Conservation (phyloP, 2,329 filamentous ascomycete genomes). For the Coniochaeta sp. region DNA sequence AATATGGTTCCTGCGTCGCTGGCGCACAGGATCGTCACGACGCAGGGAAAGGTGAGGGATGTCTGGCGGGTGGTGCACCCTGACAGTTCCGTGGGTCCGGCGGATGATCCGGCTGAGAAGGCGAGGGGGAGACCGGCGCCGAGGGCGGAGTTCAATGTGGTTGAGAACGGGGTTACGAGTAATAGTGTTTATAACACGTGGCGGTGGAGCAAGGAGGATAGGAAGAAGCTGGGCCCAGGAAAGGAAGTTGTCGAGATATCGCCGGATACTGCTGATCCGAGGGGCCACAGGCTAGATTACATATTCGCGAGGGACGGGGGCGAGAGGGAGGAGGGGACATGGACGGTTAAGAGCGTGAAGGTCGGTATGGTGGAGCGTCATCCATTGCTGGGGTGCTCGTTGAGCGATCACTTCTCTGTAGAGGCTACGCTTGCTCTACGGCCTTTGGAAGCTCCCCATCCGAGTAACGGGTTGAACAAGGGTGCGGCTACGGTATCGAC, state of each 20-base stretch:
- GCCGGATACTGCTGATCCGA: slow-evolving; percentile 59
- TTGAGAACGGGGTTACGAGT: slow-evolving; percentile 78
- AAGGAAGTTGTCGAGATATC: slow-evolving; percentile 53
- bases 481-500: slow-evolving; percentile 6
- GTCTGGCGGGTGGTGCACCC: slow-evolving; percentile 81
- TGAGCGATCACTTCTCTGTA: slow-evolving; percentile 93
- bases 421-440: slow-evolving; percentile 63
- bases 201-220: slow-evolving; percentile 72
- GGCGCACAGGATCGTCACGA: slow-evolving; percentile 73
- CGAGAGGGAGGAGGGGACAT: slow-evolving; percentile 29
- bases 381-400: slow-evolving; percentile 70
- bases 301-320: slow-evolving; percentile 67
- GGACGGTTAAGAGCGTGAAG: slow-evolving; percentile 62
- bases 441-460: slow-evolving; percentile 7
- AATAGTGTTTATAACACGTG: slow-evolving; percentile 86
- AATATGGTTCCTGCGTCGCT: slow-evolving; percentile 91
- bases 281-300: slow-evolving; percentile 88
- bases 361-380: slow-evolving; percentile 80
- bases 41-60: slow-evolving; percentile 70
- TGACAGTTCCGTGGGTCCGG: slow-evolving; percentile 70
- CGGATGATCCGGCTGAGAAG: slow-evolving; percentile 59
- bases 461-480: neutral
- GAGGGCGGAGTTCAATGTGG: slow-evolving; percentile 68
- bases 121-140: slow-evolving; percentile 61
- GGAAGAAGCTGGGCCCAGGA: slow-evolving; percentile 59